Percentiles rank a stretch among this genome's conserved stretches.
phyloP scores from a whole-genome alignment of 2,329 filamentous ascomycete genomes.

The Biscogniauxia marginata region DNA sequence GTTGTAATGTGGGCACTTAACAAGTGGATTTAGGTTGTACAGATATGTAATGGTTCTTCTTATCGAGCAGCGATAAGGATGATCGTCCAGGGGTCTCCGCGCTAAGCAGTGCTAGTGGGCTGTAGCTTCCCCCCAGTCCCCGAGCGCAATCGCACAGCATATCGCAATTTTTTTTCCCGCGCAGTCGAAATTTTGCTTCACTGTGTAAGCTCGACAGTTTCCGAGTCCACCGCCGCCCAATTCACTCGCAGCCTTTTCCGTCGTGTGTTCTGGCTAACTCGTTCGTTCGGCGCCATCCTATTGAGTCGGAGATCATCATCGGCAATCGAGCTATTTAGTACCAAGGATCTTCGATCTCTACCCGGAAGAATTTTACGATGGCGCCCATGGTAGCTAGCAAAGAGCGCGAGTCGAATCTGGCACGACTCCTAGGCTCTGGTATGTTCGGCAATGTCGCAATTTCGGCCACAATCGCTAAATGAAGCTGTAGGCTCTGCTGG shows the following conservation, averaged over 20 bases:
- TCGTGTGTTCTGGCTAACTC: background rate
- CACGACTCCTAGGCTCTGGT: slow-evolving; percentile 91
- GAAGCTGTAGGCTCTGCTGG: slow-evolving; percentile 54
- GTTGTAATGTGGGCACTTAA: background rate
- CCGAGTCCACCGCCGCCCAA: slow-evolving; percentile 8
- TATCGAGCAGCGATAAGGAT: no score
- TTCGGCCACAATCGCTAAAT: slow-evolving; percentile 7
- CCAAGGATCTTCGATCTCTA: background rate
- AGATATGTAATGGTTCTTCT: no score
- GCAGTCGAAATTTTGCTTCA: slow-evolving; percentile 19
- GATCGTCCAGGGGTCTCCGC: no score
- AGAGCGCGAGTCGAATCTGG: slow-evolving; percentile 84
- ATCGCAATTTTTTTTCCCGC: slow-evolving; percentile 15
- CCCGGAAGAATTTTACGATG: slow-evolving; percentile 43
- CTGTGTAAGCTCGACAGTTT: slow-evolving; percentile 1
- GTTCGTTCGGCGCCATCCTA: background rate
- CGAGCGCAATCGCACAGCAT: background rate
- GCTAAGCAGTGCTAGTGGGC: background rate
- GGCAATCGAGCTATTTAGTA: background rate
- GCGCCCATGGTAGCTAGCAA: slow-evolving; percentile 52
- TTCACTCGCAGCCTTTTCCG: slow-evolving; percentile 2
- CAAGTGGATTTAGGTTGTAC: no score
- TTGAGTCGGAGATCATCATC: background rate
- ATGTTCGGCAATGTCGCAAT: slow-evolving; percentile 19
- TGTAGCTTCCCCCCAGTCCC: slow-evolving; percentile 12